Evolutionary conservation across 192 early-diverging fungal genomes (phyloP).

Genomic region (Backusella sp.): DNA sequence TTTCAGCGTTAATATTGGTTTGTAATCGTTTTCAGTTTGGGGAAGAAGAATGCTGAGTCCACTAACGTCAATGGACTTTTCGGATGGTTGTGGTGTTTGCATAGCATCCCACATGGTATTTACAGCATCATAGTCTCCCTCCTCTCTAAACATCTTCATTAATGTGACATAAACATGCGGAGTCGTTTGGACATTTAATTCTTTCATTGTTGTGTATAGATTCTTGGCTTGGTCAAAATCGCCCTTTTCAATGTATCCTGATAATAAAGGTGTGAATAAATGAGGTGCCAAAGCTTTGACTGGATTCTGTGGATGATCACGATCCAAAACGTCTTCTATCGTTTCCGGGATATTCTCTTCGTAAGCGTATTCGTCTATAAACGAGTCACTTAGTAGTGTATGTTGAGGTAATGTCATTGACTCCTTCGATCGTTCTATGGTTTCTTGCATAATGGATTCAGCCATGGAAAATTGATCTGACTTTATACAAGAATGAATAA

Average conservation of each 20-base stretch:
- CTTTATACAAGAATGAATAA: constrained; percentile 43
- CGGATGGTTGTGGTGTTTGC: not conserved
- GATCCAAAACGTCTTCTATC: constrained; percentile 25
- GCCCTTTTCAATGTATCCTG: constrained; percentile 37
- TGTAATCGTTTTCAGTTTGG: not conserved
- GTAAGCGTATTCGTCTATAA: not conserved
- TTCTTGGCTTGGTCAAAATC: constrained; percentile 26
- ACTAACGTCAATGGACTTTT: not conserved
- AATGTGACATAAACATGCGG: constrained; percentile 40
- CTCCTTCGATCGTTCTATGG: not conserved
- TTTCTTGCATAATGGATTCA: constrained; percentile 10
- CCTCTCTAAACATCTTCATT: constrained; percentile 45
- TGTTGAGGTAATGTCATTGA: not conserved
- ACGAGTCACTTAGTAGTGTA: not conserved
- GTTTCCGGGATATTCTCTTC: constrained; percentile 6
- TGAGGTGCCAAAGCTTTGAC: constrained; percentile 18
- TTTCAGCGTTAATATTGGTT: not conserved
- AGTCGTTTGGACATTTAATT: constrained; percentile 35
- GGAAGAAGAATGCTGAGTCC: not conserved
- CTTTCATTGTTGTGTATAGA: constrained; percentile 43
- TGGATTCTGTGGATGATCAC: not conserved
- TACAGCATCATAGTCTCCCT: constrained; percentile 43
- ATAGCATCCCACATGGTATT: constrained; percentile 45
- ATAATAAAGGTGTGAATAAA: constrained; percentile 46
- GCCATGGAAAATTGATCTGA: constrained; percentile 35